Conservation (phyloP, 140 eudicot genomes). For the Erigeron philadelphicus region DNA sequence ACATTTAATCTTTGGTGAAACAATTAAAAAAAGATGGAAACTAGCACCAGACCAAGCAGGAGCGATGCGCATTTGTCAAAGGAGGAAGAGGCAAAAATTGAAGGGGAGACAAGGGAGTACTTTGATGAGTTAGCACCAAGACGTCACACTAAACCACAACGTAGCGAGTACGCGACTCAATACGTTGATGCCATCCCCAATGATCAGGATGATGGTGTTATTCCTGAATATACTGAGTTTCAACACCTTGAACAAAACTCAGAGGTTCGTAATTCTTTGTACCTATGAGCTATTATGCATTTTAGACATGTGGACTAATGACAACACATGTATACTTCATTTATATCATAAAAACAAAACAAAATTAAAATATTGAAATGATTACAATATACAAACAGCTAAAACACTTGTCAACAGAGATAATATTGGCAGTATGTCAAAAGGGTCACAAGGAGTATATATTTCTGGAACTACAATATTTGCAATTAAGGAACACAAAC, state of each 20-base stretch:
- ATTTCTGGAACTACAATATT: no score
- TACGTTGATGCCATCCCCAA: conserved; percentile 38
- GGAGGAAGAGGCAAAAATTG: conserved; percentile 69
- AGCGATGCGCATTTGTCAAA: conserved; percentile 67
- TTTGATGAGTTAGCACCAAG: conserved; percentile 64
- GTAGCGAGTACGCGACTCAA: conserved; percentile 60
- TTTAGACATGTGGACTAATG: no score
- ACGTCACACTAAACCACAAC: conserved; percentile 81
- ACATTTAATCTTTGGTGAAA: background rate
- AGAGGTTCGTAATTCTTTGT: conserved; percentile 37
- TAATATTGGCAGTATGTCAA: no score
- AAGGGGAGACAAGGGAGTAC: conserved; percentile 54
- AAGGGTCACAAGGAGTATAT: no score
- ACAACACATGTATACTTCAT: no score
- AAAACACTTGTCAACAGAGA: no score
- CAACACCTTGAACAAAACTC: conserved; percentile 67
- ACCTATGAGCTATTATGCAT: no score
- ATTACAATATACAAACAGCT: no score
- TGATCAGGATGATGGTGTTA: conserved; percentile 26
- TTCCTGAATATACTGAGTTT: conserved; percentile 55
- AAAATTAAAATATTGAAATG: no score
- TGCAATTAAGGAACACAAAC: no score
- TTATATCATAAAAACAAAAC: no score
- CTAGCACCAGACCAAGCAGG: conserved; percentile 50
- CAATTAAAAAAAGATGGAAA: conserved; percentile 36